phyloP scores from a whole-genome alignment of 2,329 filamentous ascomycete genomes.

The Fusarium citri region DNA sequence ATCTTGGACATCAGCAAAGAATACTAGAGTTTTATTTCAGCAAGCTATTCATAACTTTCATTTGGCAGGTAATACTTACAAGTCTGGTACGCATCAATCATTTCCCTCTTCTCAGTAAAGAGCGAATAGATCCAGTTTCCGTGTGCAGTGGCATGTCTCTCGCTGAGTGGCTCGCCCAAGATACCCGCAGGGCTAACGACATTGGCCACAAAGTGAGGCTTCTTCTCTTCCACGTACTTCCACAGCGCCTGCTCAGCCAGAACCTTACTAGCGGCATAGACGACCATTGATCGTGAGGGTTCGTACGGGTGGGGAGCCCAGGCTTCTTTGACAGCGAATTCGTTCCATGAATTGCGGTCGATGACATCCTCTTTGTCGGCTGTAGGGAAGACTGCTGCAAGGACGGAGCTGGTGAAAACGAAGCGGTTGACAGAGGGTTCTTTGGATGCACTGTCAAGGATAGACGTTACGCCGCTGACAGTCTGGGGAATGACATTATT shows the following conservation, averaged over 20 bases:
- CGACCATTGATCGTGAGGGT: not conserved
- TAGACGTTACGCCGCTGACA: constrained; percentile 21
- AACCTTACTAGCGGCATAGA: constrained; percentile 28
- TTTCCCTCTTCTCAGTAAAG: not conserved
- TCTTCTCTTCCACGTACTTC: constrained; percentile 30
- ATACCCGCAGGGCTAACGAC: constrained; percentile 37
- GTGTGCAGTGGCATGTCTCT: not conserved
- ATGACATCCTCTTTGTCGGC: constrained; percentile 12
- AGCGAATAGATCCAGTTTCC: not conserved
- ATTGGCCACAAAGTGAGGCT: constrained; percentile 29
- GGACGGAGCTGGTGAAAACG: constrained; percentile 37
- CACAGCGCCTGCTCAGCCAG: constrained; percentile 35
- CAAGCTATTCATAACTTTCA: not conserved
- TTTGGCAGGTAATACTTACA: not conserved
- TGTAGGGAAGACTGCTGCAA: constrained; percentile 20
- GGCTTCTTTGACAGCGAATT: constrained; percentile 15
- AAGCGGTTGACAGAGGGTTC: constrained; percentile 29
- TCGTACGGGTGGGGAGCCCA: constrained; percentile 34
- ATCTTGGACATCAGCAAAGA: not conserved
- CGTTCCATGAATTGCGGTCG: constrained; percentile 34
- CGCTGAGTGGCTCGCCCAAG: constrained; percentile 10
- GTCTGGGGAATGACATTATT: constrained; percentile 26
- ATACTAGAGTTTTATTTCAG: not conserved
- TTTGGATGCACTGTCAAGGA: constrained; percentile 29
- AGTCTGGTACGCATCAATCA: not conserved